Percentiles rank a stretch among this genome's conserved stretches.
phyloP scores from a whole-genome alignment of 306 rosid genomes.

The Medicago truncatula region DNA sequence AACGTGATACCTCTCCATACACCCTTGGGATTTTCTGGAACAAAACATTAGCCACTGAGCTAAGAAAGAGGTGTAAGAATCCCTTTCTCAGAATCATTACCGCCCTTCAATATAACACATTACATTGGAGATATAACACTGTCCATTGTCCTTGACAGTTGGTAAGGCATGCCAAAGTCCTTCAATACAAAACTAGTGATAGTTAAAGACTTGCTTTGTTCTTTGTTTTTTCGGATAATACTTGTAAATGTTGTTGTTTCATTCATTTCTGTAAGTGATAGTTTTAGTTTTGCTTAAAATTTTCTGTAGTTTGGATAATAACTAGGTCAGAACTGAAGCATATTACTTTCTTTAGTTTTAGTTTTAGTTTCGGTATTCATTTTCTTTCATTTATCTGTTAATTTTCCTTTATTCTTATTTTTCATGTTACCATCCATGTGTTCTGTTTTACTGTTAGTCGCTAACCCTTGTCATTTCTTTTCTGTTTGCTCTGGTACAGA shows the following conservation, averaged over 20 bases:
- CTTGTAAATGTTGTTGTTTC: neutral
- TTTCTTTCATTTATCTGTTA: neutral
- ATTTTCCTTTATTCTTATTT: neutral
- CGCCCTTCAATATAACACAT: neutral
- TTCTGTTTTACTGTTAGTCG: neutral
- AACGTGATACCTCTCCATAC: neutral
- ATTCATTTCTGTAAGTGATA: neutral
- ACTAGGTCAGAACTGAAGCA: constrained; percentile 18
- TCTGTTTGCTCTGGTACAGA: constrained; percentile 46
- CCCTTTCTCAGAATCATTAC: neutral
- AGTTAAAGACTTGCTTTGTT: no score
- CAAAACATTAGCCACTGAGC: neutral
- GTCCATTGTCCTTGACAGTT: no score
- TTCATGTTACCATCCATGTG: constrained; percentile 13
- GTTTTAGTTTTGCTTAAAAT: neutral
- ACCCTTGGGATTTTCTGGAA: neutral
- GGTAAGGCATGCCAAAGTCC: no score
- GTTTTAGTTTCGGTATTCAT: no score
- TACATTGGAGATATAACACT: no score
- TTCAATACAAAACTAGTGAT: no score
- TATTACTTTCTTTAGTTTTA: neutral
- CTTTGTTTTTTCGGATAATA: no score
- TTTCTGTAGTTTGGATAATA: constrained; percentile 11
- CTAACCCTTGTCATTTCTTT: neutral
- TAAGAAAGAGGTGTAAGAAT: neutral